Percentiles rank a stretch among this genome's conserved stretches.
Conservation (phyloP, 805 yeast genomes). For the Wickerhamiella occidentalis region DNA sequence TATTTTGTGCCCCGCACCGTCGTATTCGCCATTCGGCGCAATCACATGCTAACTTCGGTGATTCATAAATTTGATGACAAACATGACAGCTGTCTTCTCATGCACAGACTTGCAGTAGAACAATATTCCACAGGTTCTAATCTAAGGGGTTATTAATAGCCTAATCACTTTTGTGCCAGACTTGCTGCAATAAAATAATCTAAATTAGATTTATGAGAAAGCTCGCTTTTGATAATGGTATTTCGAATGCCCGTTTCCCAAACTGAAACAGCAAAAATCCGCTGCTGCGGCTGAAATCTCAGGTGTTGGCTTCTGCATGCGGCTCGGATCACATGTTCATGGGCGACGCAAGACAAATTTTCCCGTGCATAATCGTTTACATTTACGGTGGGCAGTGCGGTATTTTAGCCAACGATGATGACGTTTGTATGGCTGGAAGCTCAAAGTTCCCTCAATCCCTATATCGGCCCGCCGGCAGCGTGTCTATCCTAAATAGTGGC, state of each 20-base stretch:
- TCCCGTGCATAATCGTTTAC: neutral
- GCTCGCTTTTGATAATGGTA: neutral
- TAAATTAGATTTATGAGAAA: neutral
- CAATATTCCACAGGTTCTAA: neutral
- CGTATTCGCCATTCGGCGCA: neutral
- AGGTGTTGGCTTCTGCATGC: neutral
- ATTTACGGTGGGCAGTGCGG: neutral
- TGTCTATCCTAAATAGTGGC: neutral
- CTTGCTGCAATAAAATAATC: neutral
- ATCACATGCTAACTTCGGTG: neutral
- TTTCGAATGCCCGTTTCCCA: neutral
- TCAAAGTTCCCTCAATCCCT: too few species aligned
- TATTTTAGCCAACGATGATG: neutral
- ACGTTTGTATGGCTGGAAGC: too few species aligned
- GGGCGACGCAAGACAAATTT: conserved; percentile 3
- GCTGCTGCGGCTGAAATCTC: neutral
- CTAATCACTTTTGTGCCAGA: neutral
- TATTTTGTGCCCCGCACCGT: too few species aligned
- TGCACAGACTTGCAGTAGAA: neutral
- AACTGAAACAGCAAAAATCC: neutral
- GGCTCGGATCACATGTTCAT: neutral
- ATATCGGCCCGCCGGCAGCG: too few species aligned
- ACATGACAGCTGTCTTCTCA: neutral
- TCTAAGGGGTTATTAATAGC: neutral
- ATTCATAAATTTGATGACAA: neutral